Percentiles rank a stretch among this genome's conserved stretches.
Evolutionary conservation across 1,139 yeast genomes (phyloP).

Genomic region (Magnusiomyces suaveolens): DNA sequence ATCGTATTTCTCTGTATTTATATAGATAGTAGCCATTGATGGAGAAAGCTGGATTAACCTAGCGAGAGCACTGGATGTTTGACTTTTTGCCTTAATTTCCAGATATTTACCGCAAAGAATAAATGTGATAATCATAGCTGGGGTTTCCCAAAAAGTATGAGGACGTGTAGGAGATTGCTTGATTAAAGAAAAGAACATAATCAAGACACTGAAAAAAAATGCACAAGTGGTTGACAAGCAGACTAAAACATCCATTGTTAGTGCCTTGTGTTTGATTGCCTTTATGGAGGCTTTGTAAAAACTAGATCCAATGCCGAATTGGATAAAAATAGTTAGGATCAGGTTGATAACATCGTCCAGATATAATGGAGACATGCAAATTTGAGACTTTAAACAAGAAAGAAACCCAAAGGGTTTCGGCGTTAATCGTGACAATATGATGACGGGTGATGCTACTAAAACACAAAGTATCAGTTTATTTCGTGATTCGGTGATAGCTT

Average conservation of each 20-base stretch:
- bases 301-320: conserved; percentile 52
- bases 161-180: conserved; percentile 39
- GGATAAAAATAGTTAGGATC: conserved; percentile 54
- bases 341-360: conserved; percentile 51
- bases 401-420: conserved; percentile 26
- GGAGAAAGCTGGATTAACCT: conserved; percentile 74
- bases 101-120: conserved; percentile 83
- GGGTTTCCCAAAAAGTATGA: conserved; percentile 73
- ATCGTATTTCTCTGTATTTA: conserved; percentile 18
- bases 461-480: conserved; percentile 44
- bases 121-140: conserved; percentile 73
- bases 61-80: conserved; percentile 81
- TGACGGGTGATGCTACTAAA: conserved; percentile 53
- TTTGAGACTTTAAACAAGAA: conserved; percentile 20
- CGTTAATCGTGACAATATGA: conserved; percentile 46
- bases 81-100: conserved; percentile 89
- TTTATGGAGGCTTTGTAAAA: conserved; percentile 57
- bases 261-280: conserved; percentile 60
- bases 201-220: conserved; percentile 57
- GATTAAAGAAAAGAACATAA: conserved; percentile 41
- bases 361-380: conserved; percentile 30
- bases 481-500: conserved; percentile 68
- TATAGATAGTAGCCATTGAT: conserved; percentile 53
- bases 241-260: conserved; percentile 95
- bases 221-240: conserved; percentile 76